A percentile compares a stretch with the other conserved stretches of the same genome.
Evolutionary conservation across 768 basidiomycete species (phyloP).

Genomic region (Hygrocybe punicea): DNA sequence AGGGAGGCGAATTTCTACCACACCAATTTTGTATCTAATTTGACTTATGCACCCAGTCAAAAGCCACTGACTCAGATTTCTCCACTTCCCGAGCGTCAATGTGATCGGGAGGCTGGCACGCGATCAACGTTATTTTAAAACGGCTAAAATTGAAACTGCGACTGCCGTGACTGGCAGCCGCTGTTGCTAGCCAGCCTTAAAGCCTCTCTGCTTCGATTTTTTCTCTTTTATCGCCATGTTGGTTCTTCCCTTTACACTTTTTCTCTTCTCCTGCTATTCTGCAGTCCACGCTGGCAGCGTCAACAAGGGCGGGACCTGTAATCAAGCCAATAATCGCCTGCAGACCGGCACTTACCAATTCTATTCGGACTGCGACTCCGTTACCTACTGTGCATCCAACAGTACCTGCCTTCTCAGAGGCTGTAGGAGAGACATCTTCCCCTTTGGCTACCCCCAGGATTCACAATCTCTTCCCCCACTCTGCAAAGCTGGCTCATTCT

Average conservation of each 20-base stretch:
- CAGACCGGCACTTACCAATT: slow-evolving; percentile 78
- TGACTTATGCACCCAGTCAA: neutral
- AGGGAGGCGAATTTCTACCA: neutral
- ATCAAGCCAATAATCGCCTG: slow-evolving; percentile 58
- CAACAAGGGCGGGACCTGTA: slow-evolving; percentile 47
- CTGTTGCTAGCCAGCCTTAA: neutral
- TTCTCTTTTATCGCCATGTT: slow-evolving; percentile 16
- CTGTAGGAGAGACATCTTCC: slow-evolving; percentile 75
- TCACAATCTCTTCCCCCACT: slow-evolving; percentile 50
- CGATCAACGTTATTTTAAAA: no score
- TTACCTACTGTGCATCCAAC: slow-evolving; percentile 58
- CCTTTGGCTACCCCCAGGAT: slow-evolving; percentile 58
- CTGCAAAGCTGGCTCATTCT: slow-evolving; percentile 65
- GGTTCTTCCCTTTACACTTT: slow-evolving; percentile 46
- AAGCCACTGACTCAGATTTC: no score
- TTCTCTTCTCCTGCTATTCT: slow-evolving; percentile 46
- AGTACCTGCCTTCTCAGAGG: slow-evolving; percentile 59
- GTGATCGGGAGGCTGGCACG: no score
- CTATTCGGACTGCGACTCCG: slow-evolving; percentile 70
- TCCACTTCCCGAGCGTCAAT: no score
- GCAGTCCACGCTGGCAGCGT: slow-evolving; percentile 47
- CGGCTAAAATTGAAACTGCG: neutral
- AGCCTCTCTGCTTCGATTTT: neutral
- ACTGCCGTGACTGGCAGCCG: neutral
- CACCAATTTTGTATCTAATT: neutral